phyloP scores from a whole-genome alignment of 176 grass and related monocot species.

The Secale cereale region DNA sequence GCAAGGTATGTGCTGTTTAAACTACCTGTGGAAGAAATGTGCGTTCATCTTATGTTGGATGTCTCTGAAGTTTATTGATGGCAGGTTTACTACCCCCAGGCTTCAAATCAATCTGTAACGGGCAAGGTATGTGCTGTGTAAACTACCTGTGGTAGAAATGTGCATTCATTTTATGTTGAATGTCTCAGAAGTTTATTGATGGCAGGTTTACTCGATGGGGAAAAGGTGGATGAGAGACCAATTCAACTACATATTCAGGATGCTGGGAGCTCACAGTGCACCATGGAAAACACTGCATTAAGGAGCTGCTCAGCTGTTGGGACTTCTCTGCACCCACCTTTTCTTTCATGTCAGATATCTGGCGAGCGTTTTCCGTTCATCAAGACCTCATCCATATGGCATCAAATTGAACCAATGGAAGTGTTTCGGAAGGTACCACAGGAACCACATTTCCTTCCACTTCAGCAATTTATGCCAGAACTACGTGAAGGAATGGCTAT shows the following conservation, averaged over 20 bases:
- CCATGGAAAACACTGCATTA: background rate
- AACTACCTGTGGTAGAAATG: background rate
- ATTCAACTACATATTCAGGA: background rate
- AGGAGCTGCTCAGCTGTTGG: slow-evolving; percentile 10
- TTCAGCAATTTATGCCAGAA: slow-evolving; percentile 16
- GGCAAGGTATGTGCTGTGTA: slow-evolving; percentile 3
- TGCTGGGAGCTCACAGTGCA: background rate
- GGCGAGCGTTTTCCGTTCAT: slow-evolving; percentile 19
- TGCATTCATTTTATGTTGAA: background rate
- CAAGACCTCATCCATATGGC: slow-evolving; percentile 51
- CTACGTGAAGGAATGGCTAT: slow-evolving; percentile 70
- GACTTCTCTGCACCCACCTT: background rate
- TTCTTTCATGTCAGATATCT: background rate
- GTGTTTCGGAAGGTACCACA: slow-evolving; percentile 41
- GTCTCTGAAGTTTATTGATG: background rate
- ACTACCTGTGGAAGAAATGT: background rate
- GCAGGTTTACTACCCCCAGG: background rate
- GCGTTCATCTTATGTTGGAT: background rate
- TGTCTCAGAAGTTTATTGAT: background rate
- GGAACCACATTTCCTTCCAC: slow-evolving; percentile 59
- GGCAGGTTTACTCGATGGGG: background rate
- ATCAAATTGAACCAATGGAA: slow-evolving; percentile 39
- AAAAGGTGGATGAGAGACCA: slow-evolving; percentile 1
- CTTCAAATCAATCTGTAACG: slow-evolving; percentile 13
- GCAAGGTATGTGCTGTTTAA: slow-evolving; percentile 4